Base-by-base conservation (phyloP, 2,329 filamentous ascomycete genomes). In the Aspergillus udagawae region DNA sequence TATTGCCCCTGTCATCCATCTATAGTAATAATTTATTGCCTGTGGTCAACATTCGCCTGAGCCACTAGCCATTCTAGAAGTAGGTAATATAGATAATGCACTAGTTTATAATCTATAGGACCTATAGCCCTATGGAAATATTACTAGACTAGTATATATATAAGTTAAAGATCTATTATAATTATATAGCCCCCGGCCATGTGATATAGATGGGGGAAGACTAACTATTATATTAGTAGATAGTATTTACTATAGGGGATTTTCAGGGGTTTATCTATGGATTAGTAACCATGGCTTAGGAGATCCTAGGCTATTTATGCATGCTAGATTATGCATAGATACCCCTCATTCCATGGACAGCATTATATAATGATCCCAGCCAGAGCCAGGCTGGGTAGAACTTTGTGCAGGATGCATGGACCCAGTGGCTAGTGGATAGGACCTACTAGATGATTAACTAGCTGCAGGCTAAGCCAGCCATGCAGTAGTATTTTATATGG, bases 101-200 rank as follows among this genome's bases (percentile, higher is more conserved):
- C 17, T 17, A 28, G 20, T 59, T 59, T 14, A 55, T 59, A 17
- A 25, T 59, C 20, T 25, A 3, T 10, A 3, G 28, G 28, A 28
- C 27, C 27, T 8, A 28, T 4, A 9, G 27, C 27, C 27, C 27
- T 7, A 28, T 28, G 8, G 27, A 29, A 29, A 29, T 3, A 29
- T 29, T 29, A 10, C 28, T 29, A 3, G 9, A 29, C 28, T 52
- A 35, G 50, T 32, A 27, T 10, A 53, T 23, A 27, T 58, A 51
- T 29, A 20, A 48, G 38, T 32, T 58, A n/a, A 56, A 56, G 53
- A 51, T 59, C 2, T 25, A 56, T 48, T 56, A 53, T 47, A 59
- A 51, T 28, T 56, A 25, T 20, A 7, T 54, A 45, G 17, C 51
- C 28, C 49, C 10, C 47, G 25, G 14, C 4, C 17, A 29, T 58